Evolutionary conservation across 2,329 filamentous ascomycete genomes (phyloP).

Genomic region (Colletotrichum falcatum): DNA sequence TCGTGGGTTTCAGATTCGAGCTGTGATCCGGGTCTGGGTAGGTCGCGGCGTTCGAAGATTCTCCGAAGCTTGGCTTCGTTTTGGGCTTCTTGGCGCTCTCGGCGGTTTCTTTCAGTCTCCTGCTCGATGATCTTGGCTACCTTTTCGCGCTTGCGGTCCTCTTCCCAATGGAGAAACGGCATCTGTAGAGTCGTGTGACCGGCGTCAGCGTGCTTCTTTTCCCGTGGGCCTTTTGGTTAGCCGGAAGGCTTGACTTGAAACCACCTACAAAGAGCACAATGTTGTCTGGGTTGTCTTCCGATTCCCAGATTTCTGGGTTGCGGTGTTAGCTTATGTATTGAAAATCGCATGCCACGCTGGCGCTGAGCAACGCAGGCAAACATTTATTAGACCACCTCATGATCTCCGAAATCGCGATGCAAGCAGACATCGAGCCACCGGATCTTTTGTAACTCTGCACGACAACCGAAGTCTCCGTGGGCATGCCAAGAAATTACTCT

Average conservation of each 20-base stretch:
- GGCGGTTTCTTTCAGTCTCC: conserved; percentile 18
- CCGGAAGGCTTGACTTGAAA: not conserved
- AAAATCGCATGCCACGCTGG: not conserved
- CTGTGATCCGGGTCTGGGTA: conserved; percentile 15
- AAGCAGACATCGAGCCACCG: not conserved
- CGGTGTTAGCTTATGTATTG: not conserved
- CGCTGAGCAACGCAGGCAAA: not conserved
- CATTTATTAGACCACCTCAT: not conserved
- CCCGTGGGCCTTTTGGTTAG: accelerated
- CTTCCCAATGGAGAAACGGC: conserved; percentile 58
- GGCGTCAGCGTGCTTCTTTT: not conserved
- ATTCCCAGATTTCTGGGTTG: conserved; percentile 12
- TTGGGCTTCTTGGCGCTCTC: conserved; percentile 3
- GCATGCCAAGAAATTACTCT: not conserved
- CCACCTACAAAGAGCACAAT: conserved; percentile 48
- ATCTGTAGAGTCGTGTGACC: conserved; percentile 45
- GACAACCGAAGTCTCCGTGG: too few relatives aligned
- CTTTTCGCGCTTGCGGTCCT: conserved; percentile 48
- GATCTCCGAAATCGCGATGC: not conserved
- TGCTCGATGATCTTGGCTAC: conserved; percentile 46
- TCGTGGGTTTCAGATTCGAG: too few relatives aligned
- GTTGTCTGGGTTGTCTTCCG: conserved; percentile 44
- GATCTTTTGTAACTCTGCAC: not conserved
- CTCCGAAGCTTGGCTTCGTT: conserved; percentile 1
- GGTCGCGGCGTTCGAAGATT: not conserved